Percentiles rank a stretch among this genome's conserved stretches.
Evolutionary conservation across 305 asterid species (phyloP).

Genomic region (Fraxinus velutina): DNA sequence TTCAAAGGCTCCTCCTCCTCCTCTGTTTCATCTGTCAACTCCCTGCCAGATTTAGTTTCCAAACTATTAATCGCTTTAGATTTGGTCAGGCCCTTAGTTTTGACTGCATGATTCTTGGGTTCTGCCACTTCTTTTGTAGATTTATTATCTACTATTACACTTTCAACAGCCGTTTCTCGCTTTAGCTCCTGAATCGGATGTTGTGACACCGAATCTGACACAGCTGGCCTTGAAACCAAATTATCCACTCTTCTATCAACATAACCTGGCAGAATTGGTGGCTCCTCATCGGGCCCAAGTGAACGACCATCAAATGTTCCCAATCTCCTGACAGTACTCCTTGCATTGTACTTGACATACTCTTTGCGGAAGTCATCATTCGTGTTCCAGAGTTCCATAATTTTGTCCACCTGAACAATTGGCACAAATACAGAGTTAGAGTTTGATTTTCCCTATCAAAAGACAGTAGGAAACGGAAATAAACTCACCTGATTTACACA

Average conservation of each 20-base stretch:
- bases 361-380: conserved; percentile 44
- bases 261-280: conserved; percentile 37
- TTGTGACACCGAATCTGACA: conserved; percentile 22
- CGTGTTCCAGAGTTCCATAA: conserved; percentile 53
- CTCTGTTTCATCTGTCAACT: conserved; percentile 18
- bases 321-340: conserved; percentile 47
- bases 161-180: conserved; percentile 20
- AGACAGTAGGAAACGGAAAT: neutral
- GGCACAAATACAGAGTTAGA: neutral
- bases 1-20: conserved; percentile 29
- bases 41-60: conserved; percentile 23
- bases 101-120: conserved; percentile 21
- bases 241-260: conserved; percentile 30
- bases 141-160: conserved; percentile 20
- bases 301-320: conserved; percentile 63
- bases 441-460: neutral
- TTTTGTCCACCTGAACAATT: conserved; percentile 37
- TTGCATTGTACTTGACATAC: conserved; percentile 37
- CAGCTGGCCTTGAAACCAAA: conserved; percentile 21
- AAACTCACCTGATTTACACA: conserved; percentile 46
- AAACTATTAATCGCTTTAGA: conserved; percentile 25
- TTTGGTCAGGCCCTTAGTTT: conserved; percentile 17
- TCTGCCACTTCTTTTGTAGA: conserved; percentile 21
- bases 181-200: conserved; percentile 25
- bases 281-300: conserved; percentile 54